Evolutionary conservation across 495 filamentous ascomycete species (phyloP).

Genomic region (Penicillium paxilli): DNA sequence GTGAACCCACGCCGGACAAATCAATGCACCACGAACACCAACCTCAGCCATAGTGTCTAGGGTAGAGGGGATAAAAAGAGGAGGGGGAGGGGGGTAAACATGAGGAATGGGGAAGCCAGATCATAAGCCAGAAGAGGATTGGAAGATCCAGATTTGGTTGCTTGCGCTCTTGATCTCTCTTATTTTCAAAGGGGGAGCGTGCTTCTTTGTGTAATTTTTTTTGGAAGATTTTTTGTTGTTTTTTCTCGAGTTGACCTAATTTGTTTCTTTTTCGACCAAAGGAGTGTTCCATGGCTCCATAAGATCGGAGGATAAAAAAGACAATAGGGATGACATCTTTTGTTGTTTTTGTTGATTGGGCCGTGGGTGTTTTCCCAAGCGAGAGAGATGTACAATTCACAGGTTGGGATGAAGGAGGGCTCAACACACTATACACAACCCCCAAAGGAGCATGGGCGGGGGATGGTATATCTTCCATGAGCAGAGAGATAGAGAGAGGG

Average conservation of each 20-base stretch:
- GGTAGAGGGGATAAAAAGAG: slow-evolving; percentile 30
- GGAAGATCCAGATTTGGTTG: slow-evolving; percentile 33
- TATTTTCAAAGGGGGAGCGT: slow-evolving; percentile 7
- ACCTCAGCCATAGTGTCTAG: slow-evolving; percentile 43
- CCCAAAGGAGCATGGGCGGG: not conserved
- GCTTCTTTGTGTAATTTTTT: slow-evolving; percentile 14
- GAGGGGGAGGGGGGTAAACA: no score
- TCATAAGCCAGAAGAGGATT: slow-evolving; percentile 31
- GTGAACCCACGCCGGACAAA: slow-evolving; percentile 31
- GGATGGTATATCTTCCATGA: not conserved
- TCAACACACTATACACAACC: not conserved
- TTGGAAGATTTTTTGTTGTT: slow-evolving; percentile 18
- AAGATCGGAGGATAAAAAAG: no score
- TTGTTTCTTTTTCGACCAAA: not conserved
- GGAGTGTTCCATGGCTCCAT: not conserved
- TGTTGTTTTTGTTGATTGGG: not conserved
- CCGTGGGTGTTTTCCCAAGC: not conserved
- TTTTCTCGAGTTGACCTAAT: not conserved
- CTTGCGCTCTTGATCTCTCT: slow-evolving; percentile 37
- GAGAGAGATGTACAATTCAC: slow-evolving; percentile 26
- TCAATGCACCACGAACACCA: slow-evolving; percentile 49
- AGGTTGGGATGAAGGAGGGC: no score
- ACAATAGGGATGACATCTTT: not conserved
- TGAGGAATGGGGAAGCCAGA: slow-evolving; percentile 31
- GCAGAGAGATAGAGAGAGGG: slow-evolving; percentile 2